Conservation (phyloP, 805 yeast genomes). For the Candida ipomoeae region DNA sequence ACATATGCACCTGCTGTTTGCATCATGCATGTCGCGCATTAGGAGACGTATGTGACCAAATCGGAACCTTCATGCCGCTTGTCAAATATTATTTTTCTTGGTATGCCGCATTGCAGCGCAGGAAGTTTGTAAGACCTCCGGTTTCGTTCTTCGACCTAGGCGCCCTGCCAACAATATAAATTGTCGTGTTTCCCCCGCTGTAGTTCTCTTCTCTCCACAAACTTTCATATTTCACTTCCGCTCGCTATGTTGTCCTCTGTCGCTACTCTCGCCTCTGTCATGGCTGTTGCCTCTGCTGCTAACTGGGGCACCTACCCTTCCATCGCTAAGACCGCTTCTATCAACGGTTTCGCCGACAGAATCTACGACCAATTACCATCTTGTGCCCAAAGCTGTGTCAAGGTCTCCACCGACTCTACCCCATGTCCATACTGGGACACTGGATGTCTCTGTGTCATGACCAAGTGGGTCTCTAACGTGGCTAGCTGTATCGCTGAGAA, state of each 20-base stretch:
- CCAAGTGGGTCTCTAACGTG: slow-evolving; percentile 29
- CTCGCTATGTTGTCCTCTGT: slow-evolving; percentile 15
- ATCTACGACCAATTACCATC: slow-evolving; percentile 31
- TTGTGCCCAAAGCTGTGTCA: slow-evolving; percentile 36
- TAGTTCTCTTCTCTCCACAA: not conserved
- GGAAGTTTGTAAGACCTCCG: not conserved
- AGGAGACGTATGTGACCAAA: not conserved
- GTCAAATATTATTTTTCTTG: not conserved
- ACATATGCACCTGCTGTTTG: not conserved
- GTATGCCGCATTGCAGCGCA: not conserved
- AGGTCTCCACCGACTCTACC: slow-evolving; percentile 28
- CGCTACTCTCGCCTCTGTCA: slow-evolving; percentile 13
- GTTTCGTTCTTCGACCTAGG: too few species aligned
- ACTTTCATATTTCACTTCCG: not conserved
- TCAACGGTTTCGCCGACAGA: slow-evolving; percentile 40
- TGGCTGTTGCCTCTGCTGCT: slow-evolving; percentile 18
- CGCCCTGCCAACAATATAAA: not conserved
- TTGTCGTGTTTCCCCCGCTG: not conserved
- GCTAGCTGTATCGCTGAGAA: slow-evolving; percentile 30
- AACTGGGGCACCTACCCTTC: slow-evolving; percentile 30
- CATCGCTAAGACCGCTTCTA: slow-evolving; percentile 37
- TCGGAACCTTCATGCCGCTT: slow-evolving; percentile 1
- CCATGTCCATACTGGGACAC: slow-evolving; percentile 47
- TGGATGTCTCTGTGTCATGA: slow-evolving; percentile 43
- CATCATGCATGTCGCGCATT: slow-evolving; percentile 5